These are phyloP conservation scores for Cerioporus squamosus DNA, from an alignment of 1,284 basidiomycete genomes.

Conservation along the genomic window DNA sequence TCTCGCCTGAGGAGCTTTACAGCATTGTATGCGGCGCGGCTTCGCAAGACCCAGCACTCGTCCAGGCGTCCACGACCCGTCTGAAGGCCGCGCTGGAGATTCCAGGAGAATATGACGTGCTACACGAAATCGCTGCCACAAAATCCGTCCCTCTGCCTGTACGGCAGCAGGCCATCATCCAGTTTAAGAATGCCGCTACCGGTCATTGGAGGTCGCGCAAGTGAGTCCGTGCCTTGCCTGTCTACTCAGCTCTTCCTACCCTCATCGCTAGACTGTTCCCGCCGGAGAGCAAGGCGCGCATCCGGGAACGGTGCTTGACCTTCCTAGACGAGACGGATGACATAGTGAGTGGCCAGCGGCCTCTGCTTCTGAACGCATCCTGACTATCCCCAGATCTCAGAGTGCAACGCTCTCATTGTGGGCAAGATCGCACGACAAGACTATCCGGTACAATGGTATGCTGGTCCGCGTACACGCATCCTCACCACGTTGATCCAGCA, in stretches of 20 bases:
- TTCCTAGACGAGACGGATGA: constrained; percentile 78
- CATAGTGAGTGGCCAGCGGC: constrained; percentile 47
- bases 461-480: constrained; percentile 6
- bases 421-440: constrained; percentile 75
- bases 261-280: constrained; percentile 58
- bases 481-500: not conserved
- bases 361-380: not conserved
- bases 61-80: constrained; percentile 62
- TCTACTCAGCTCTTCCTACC: not conserved
- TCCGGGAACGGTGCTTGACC: constrained; percentile 61
- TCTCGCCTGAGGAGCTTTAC: constrained; percentile 65
- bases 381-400: constrained; percentile 57
- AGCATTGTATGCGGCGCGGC: constrained; percentile 66
- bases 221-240: constrained; percentile 46
- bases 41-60: constrained; percentile 66
- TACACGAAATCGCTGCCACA: constrained; percentile 73
- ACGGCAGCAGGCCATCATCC: constrained; percentile 78
- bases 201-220: constrained; percentile 74
- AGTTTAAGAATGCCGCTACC: constrained; percentile 77
- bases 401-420: constrained; percentile 72
- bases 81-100: constrained; percentile 70
- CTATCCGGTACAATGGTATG: constrained; percentile 69
- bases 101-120: constrained; percentile 69
- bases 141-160: constrained; percentile 60
- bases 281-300: constrained; percentile 63